Evolutionary conservation across 768 basidiomycete species (phyloP).

Genomic region (Lactarius trivialis): DNA sequence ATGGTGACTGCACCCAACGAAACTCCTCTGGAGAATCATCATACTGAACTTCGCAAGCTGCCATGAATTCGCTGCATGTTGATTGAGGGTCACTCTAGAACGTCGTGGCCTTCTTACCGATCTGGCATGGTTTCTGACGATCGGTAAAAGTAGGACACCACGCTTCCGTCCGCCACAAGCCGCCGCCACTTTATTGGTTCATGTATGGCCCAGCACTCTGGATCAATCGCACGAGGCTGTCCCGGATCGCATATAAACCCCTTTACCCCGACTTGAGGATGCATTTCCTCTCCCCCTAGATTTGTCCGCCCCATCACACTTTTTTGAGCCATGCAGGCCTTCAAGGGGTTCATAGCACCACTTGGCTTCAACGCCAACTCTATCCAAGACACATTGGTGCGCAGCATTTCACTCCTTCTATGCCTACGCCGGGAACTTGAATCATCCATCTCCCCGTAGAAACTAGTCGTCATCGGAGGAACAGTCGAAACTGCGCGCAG

Average conservation of each 20-base stretch:
- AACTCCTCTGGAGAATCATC: slow-evolving; percentile 9
- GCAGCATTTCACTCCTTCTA: slow-evolving; percentile 21
- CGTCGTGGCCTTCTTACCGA: slow-evolving; percentile 10
- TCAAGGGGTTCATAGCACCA: slow-evolving; percentile 69
- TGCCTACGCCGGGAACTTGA: background rate
- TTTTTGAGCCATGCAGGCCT: slow-evolving; percentile 48
- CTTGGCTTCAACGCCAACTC: slow-evolving; percentile 57
- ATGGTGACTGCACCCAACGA: background rate
- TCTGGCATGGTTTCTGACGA: slow-evolving; percentile 13
- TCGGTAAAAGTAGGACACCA: background rate
- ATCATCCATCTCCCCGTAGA: slow-evolving; percentile 38
- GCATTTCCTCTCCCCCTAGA: slow-evolving; percentile 14
- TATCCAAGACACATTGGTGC: slow-evolving; percentile 73
- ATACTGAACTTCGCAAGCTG: background rate
- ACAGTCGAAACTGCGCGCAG: slow-evolving; percentile 82
- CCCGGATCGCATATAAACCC: slow-evolving; percentile 21
- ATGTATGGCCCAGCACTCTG: background rate
- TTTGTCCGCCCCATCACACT: slow-evolving; percentile 17
- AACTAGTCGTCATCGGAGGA: slow-evolving; percentile 86
- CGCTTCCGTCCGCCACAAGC: background rate
- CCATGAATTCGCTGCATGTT: slow-evolving; percentile 17
- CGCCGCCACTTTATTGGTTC: background rate
- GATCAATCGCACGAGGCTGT: slow-evolving; percentile 23
- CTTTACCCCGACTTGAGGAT: slow-evolving; percentile 12
- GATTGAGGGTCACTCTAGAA: slow-evolving; percentile 9